Percentiles rank a stretch among this genome's conserved stretches.
Conservation (phyloP, 2,329 filamentous ascomycete species). For the Stromatinia cepivora region DNA sequence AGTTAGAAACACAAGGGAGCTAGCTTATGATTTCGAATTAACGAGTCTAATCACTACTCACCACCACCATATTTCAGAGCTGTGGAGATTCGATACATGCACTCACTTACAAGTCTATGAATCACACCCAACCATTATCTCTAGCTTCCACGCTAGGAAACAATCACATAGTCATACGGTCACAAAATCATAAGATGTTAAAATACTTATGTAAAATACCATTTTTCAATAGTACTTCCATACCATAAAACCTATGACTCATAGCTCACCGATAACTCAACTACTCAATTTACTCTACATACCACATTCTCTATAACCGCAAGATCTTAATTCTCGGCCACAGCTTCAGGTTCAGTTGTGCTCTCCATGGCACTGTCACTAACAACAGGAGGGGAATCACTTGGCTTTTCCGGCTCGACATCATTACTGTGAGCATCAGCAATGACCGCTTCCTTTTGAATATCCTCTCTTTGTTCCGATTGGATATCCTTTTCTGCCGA, state of each 20-base stretch:
- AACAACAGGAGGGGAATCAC: slow-evolving; percentile 27
- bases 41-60: too few relatives aligned
- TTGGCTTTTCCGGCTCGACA: slow-evolving; percentile 26
- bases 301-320: background rate
- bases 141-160: background rate
- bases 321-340: slow-evolving; percentile 29
- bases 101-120: background rate
- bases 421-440: slow-evolving; percentile 23
- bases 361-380: slow-evolving; percentile 16
- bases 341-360: slow-evolving; percentile 19
- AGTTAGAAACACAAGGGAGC: too few relatives aligned
- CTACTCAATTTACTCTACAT: background rate
- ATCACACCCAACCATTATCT: background rate
- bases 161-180: background rate
- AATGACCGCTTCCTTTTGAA: slow-evolving; percentile 24
- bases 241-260: background rate
- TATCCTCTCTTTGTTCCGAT: slow-evolving; percentile 28
- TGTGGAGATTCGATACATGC: background rate
- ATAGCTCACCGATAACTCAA: background rate
- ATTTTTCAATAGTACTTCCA: background rate
- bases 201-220: background rate
- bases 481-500: slow-evolving; percentile 28
- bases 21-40: too few relatives aligned
- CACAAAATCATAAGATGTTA: background rate
- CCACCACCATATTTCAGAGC: too few relatives aligned